These are phyloP conservation scores for Trypanosoma melophagium DNA, from an alignment of 208 protist genomes.

Conservation along the genomic window DNA sequence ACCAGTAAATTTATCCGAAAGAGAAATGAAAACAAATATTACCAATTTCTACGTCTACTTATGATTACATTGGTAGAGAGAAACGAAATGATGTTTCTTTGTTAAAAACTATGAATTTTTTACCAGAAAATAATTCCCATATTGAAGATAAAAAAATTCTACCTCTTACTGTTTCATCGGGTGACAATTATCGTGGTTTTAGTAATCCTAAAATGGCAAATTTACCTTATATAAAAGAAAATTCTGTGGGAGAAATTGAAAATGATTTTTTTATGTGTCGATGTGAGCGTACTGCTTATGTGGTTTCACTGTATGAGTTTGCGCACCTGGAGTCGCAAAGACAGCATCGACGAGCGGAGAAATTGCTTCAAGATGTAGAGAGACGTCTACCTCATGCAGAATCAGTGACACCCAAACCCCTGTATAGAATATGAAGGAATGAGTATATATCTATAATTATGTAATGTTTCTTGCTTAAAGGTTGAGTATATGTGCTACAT, in stretches of 20 bases:
- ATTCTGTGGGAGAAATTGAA: constrained; percentile 1
- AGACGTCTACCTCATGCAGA: not conserved
- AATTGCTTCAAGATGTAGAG: constrained; percentile 8
- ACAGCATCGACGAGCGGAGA: constrained; percentile 14
- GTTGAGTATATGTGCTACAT: too few relatives aligned
- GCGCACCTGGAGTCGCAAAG: constrained; percentile 19
- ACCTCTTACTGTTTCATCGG: not conserved
- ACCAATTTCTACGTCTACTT: not conserved
- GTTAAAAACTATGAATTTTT: not conserved
- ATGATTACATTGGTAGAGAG: not conserved
- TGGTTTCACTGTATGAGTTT: constrained; percentile 26
- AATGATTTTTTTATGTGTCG: not conserved
- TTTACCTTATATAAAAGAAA: not conserved
- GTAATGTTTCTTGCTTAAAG: too few relatives aligned
- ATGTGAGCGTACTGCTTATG: constrained; percentile 22
- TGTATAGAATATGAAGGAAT: constrained; percentile 19
- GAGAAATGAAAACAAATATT: not conserved
- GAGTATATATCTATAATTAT: not conserved
- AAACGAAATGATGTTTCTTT: not conserved
- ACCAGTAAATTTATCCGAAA: not conserved
- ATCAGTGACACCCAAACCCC: not conserved
- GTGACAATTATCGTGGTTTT: constrained; percentile 2
- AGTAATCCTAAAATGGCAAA: not conserved
- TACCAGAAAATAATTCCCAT: not conserved
- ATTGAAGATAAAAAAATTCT: not conserved